phyloP scores from a whole-genome alignment of 441 rosid species.

The Breynia disticha region DNA sequence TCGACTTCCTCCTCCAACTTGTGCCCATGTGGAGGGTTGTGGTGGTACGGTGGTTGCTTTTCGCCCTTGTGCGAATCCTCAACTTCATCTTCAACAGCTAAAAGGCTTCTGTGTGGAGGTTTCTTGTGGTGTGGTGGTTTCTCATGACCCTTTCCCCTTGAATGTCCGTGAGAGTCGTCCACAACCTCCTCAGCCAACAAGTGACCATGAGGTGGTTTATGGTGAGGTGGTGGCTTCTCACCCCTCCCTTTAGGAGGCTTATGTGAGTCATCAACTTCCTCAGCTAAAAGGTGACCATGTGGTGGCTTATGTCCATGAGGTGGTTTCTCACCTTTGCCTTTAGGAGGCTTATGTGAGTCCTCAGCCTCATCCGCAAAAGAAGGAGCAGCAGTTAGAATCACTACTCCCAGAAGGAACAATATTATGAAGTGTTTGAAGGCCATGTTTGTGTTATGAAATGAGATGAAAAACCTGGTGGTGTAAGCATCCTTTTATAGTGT shows the following conservation, averaged over 20 bases:
- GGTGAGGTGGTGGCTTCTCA: neutral
- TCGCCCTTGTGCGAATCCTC: too few species aligned
- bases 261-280: neutral
- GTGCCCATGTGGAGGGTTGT: too few species aligned
- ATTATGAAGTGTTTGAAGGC: neutral
- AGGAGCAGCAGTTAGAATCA: neutral
- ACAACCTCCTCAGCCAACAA: conserved; percentile 8
- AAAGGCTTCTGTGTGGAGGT: too few species aligned
- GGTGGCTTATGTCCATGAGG: neutral
- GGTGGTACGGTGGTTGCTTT: too few species aligned
- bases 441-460: neutral
- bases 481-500: neutral
- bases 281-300: neutral
- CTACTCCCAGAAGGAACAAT: neutral
- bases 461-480: neutral
- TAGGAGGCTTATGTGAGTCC: neutral
- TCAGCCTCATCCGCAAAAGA: conserved; percentile 1
- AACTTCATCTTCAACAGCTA: too few species aligned
- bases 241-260: neutral
- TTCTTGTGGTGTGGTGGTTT: conserved; percentile 3
- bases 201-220: neutral
- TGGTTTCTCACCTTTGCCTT: neutral
- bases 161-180: conserved; percentile 6
- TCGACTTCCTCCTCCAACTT: too few species aligned
- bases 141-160: conserved; percentile 8